Conservation (phyloP, 768 basidiomycete genomes). For the Psilocybe tampanensis region DNA sequence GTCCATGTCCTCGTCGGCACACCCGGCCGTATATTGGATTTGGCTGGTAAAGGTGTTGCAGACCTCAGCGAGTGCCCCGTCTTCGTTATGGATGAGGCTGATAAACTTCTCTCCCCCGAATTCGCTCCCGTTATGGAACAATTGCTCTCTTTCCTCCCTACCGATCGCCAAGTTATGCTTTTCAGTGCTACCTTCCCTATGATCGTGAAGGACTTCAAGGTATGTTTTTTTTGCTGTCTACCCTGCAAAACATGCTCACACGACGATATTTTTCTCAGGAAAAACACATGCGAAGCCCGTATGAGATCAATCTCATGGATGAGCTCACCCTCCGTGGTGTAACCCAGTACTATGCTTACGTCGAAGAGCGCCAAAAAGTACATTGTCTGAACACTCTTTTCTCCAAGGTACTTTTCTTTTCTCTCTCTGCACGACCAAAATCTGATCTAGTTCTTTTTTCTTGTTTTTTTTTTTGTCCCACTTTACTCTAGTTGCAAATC, state of each 20-base stretch:
- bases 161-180: slow-evolving; percentile 94
- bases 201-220: slow-evolving; percentile 99
- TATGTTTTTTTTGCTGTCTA: slow-evolving; percentile 28
- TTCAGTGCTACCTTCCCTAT: slow-evolving; percentile 99
- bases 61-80: slow-evolving; percentile 93
- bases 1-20: slow-evolving; percentile 98
- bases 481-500: slow-evolving; percentile 84
- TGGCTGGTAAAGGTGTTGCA: slow-evolving; percentile 91
- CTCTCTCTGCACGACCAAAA: background rate
- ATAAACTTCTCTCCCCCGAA: slow-evolving; percentile 96
- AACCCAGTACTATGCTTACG: slow-evolving; percentile 99
- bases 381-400: slow-evolving; percentile 99
- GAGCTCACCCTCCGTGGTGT: slow-evolving; percentile 98
- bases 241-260: background rate
- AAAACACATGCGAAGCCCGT: slow-evolving; percentile 94
- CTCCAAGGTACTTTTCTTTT: slow-evolving; percentile 70
- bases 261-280: slow-evolving; percentile 51
- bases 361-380: slow-evolving; percentile 99
- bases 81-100: slow-evolving; percentile 99
- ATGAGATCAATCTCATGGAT: slow-evolving; percentile 99
- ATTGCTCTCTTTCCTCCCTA: slow-evolving; percentile 81
- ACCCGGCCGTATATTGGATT: slow-evolving; percentile 93
- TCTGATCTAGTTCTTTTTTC: background rate
- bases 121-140: slow-evolving; percentile 99
- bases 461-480: background rate